phyloP scores from a whole-genome alignment of 805 yeast genomes.

The Candida germanica region DNA sequence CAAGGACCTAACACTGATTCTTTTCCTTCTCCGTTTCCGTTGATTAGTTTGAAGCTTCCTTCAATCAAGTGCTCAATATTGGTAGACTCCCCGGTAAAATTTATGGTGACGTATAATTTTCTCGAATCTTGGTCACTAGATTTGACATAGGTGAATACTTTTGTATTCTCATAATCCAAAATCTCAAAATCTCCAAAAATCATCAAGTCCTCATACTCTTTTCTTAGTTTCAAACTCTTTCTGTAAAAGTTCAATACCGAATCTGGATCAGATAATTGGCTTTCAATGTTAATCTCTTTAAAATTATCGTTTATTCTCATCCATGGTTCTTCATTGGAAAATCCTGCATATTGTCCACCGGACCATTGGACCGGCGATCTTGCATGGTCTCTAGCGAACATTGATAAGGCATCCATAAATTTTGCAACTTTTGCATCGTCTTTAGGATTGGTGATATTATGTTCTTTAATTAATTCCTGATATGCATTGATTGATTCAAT shows the following conservation, averaged over 20 bases:
- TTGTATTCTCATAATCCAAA: conserved; percentile 40
- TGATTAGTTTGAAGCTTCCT: conserved; percentile 28
- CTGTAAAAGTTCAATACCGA: conserved; percentile 48
- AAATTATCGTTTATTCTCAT: conserved; percentile 50
- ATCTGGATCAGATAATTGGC: conserved; percentile 43
- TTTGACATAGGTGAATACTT: conserved; percentile 44
- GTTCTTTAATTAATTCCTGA: conserved; percentile 23
- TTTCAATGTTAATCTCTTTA: conserved; percentile 45
- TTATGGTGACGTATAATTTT: conserved; percentile 38
- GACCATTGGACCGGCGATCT: conserved; percentile 61
- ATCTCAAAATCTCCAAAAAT: conserved; percentile 46
- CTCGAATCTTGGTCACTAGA: conserved; percentile 17
- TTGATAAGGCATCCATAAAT: conserved; percentile 31
- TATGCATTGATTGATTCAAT: conserved; percentile 45
- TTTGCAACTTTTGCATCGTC: conserved; percentile 9
- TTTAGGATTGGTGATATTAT: conserved; percentile 19
- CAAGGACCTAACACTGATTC: conserved; percentile 35
- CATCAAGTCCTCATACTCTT: conserved; percentile 40
- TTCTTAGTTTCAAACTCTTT: conserved; percentile 41
- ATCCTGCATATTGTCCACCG: conserved; percentile 42
- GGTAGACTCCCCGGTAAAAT: conserved; percentile 35
- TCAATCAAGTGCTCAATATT: conserved; percentile 27
- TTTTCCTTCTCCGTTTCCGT: conserved; percentile 24
- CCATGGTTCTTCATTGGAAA: conserved; percentile 51
- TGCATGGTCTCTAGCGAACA: conserved; percentile 50